Conservation (phyloP, 345 rosid genomes). For the Microcos paniculata region DNA sequence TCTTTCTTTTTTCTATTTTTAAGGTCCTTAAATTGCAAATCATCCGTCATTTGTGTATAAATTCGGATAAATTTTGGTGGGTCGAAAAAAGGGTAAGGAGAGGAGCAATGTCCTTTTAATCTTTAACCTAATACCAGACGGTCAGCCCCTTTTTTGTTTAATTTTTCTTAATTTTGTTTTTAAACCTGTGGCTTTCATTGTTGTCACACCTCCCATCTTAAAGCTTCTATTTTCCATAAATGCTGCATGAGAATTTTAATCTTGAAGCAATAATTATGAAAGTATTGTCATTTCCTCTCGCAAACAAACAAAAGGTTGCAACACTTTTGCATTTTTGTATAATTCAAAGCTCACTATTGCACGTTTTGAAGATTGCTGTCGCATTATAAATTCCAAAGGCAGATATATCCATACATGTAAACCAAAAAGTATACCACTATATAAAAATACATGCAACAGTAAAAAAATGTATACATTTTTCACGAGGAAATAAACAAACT, state of each 20-base stretch:
- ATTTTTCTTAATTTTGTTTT: neutral
- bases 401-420: too few relatives aligned
- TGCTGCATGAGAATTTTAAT: neutral
- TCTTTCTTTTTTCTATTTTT: neutral
- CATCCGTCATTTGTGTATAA: neutral
- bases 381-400: too few relatives aligned
- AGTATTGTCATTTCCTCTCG: neutral
- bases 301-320: neutral
- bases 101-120: neutral
- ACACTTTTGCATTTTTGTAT: too few relatives aligned
- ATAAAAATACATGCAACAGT: too few relatives aligned
- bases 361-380: too few relatives aligned
- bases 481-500: too few relatives aligned
- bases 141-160: neutral
- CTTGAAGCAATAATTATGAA: slow-evolving; percentile 1
- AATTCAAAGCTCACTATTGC: too few relatives aligned
- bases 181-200: neutral
- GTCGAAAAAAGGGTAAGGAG: neutral
- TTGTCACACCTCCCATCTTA: neutral
- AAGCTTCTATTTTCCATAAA: neutral
- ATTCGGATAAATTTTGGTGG: neutral
- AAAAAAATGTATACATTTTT: too few relatives aligned
- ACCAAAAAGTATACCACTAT: too few relatives aligned
- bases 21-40: neutral
- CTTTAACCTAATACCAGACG: neutral